Base-by-base conservation (phyloP, 2,329 filamentous ascomycete genomes). In the Penicillium sp. region DNA sequence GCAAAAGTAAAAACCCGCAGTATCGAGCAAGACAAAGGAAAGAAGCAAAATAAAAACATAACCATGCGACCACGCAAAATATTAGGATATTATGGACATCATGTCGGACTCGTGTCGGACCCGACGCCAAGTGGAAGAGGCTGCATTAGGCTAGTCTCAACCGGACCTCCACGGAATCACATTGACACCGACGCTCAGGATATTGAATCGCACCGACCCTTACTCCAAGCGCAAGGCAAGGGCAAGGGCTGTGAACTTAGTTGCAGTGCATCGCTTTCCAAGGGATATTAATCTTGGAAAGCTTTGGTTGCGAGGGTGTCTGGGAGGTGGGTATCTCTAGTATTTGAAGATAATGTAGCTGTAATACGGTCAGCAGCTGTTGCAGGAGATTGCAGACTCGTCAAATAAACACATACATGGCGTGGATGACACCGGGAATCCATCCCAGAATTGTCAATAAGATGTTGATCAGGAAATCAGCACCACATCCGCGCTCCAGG, bases 401-500 rank as follows among this genome's bases (percentile, higher is more conserved):
- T 24, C 31, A 50, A 29, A 52, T 26, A 26, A 26, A 47, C 56
- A 84, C 85, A 63, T 85, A 96, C 80, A 96, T 79, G 60, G 92
- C 92, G 81, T 96, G 92, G 76, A 96, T 90, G 79, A 96, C 92
- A 76, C 91, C 89, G 63, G 88, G 89, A 69, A 92, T 83, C 76
- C 85, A 87, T 76, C 84, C 86, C 66, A 91, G 81, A 67, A 90
- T 85, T 67, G 90, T 95, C 78, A 95, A 80, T 71, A 92, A 83
- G 77, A 96, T 90, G 87, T 95, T 96, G 85, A 96, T 95, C 77
- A 93, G 81, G 71, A 96, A 81, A 74, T 96, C 90, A 65, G 87
- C 85, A 73, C 88, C 88, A 79, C 92, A 96, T 69, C 92, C 92
- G 67, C 89, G 86, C 87, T 96, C 92, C 66, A 96, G 89, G 84